Conservation (phyloP, 345 rosid species). For the Draba incana region DNA sequence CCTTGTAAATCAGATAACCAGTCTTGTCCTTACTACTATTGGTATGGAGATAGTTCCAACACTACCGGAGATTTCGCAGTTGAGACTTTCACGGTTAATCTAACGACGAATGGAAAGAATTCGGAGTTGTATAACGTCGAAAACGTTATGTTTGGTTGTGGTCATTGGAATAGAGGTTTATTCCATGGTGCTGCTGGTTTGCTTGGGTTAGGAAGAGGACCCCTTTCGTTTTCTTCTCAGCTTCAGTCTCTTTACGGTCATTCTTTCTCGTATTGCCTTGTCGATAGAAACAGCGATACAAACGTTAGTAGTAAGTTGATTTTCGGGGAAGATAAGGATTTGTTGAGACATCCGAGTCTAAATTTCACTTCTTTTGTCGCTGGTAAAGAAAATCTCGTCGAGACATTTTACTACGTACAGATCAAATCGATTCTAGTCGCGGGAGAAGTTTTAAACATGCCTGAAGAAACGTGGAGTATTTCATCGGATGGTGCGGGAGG, state of each 20-base stretch:
- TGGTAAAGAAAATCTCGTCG: constrained; percentile 58
- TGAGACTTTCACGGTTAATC: constrained; percentile 82
- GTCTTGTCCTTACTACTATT: constrained; percentile 83
- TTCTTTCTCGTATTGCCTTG: constrained; percentile 88
- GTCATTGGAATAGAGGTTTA: constrained; percentile 89
- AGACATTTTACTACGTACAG: constrained; percentile 75
- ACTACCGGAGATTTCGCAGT: constrained; percentile 82
- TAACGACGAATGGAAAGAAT: constrained; percentile 49
- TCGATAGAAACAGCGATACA: constrained; percentile 62
- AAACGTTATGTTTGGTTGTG: constrained; percentile 87
- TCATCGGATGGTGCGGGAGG: constrained; percentile 73
- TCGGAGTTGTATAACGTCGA: constrained; percentile 59
- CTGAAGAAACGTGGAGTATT: constrained; percentile 70
- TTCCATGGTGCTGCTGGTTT: constrained; percentile 88
- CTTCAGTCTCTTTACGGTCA: constrained; percentile 79
- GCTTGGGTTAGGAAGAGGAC: constrained; percentile 88
- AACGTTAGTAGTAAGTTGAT: constrained; percentile 82
- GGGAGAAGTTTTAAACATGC: constrained; percentile 64
- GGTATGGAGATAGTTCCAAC: constrained; percentile 91
- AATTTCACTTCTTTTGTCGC: constrained; percentile 75
- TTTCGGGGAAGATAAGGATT: constrained; percentile 73
- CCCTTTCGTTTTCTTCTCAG: constrained; percentile 85
- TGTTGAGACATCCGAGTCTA: constrained; percentile 56
- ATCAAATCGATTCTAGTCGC: constrained; percentile 71
- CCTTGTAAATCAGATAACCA: constrained; percentile 64